Evolutionary conservation across 306 rosid species (phyloP).

Genomic region (Sphenostylis stenocarpa): DNA sequence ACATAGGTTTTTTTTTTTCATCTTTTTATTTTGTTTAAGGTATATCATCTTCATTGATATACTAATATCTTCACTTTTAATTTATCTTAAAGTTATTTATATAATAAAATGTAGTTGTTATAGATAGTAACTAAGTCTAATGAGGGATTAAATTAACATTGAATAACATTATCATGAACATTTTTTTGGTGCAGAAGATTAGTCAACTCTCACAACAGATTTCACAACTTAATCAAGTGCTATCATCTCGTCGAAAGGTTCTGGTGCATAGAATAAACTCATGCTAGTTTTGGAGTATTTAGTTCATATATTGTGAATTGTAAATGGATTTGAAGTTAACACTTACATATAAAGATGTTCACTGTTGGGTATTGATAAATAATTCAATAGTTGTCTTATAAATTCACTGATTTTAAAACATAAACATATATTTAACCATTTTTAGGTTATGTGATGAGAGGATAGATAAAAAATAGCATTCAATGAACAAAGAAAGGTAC

Average conservation of each 20-base stretch:
- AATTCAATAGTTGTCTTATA: too few species aligned
- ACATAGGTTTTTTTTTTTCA: too few species aligned
- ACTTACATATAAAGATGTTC: neutral
- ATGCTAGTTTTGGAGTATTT: neutral
- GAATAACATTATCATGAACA: neutral
- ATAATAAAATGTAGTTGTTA: neutral
- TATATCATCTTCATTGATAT: too few species aligned
- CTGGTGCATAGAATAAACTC: slow-evolving; percentile 47
- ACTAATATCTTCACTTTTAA: neutral
- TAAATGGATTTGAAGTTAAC: neutral
- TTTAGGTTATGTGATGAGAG: too few species aligned
- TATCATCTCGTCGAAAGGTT: slow-evolving; percentile 59
- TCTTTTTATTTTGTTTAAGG: too few species aligned
- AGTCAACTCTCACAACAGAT: slow-evolving; percentile 51
- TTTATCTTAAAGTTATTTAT: neutral
- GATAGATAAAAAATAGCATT: too few species aligned
- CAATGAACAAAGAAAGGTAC: too few species aligned
- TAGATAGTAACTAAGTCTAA: neutral
- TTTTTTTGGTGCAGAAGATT: slow-evolving; percentile 48
- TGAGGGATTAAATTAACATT: neutral
- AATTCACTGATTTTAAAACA: neutral
- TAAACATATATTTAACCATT: neutral
- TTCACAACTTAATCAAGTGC: slow-evolving; percentile 55
- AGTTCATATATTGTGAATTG: neutral
- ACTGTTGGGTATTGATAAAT: neutral